Conservation (phyloP, 2,329 filamentous ascomycete species). For the Periconia sp. region DNA sequence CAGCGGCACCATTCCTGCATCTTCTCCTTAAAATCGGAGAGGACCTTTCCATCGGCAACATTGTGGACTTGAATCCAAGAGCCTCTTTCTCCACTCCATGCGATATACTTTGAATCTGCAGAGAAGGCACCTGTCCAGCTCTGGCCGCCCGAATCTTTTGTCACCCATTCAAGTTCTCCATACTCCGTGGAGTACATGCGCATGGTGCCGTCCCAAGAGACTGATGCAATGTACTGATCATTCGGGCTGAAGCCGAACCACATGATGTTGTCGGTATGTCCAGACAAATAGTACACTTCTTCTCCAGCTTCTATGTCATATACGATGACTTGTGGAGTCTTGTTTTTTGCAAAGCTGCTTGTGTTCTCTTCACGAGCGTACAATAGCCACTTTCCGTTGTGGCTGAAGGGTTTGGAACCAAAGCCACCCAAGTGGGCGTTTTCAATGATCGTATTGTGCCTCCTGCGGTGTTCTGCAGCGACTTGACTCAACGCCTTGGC, state of each 20-base stretch:
- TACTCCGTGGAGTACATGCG: slow-evolving; percentile 29
- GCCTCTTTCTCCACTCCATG: slow-evolving; percentile 27
- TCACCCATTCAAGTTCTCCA: slow-evolving; percentile 26
- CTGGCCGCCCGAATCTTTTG: slow-evolving; percentile 20
- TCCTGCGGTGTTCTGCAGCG: slow-evolving; percentile 26
- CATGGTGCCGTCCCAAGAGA: slow-evolving; percentile 36
- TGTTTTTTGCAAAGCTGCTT: slow-evolving; percentile 17
- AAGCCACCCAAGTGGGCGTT: slow-evolving; percentile 20
- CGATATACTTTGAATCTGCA: slow-evolving; percentile 28
- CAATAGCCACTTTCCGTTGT: slow-evolving; percentile 24
- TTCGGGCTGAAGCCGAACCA: slow-evolving; percentile 35
- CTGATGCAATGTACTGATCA: slow-evolving; percentile 24
- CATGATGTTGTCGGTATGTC: slow-evolving; percentile 34
- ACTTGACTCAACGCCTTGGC: slow-evolving; percentile 19
- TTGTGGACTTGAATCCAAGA: slow-evolving; percentile 22
- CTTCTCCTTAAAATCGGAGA: slow-evolving; percentile 17
- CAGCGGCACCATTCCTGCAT: slow-evolving; percentile 24
- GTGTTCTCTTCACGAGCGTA: slow-evolving; percentile 19
- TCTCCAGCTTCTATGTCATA: slow-evolving; percentile 22
- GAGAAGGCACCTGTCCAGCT: slow-evolving; percentile 35
- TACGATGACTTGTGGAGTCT: slow-evolving; percentile 23
- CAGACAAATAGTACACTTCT: slow-evolving; percentile 22
- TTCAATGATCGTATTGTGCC: slow-evolving; percentile 25
- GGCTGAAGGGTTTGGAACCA: slow-evolving; percentile 22
- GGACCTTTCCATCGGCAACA: slow-evolving; percentile 19